These are phyloP conservation scores for Euphorbia schlechtendalii DNA, from an alignment of 441 rosid genomes.

Conservation along the genomic window DNA sequence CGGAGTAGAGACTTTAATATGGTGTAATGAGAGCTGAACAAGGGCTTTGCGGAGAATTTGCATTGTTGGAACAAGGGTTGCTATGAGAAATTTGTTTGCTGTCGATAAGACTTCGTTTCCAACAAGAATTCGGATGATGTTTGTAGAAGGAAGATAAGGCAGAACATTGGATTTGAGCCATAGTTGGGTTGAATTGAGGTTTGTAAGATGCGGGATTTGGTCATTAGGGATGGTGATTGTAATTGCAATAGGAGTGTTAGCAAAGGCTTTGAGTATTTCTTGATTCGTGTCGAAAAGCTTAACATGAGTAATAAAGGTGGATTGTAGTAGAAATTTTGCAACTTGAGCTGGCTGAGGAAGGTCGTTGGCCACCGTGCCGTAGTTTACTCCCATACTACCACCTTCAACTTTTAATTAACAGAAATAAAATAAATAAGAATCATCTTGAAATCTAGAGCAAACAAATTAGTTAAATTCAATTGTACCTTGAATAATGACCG, in stretches of 20 bases:
- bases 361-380: conserved; percentile 63
- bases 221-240: conserved; percentile 61
- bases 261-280: conserved; percentile 51
- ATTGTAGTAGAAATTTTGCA: conserved; percentile 52
- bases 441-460: too few relatives aligned
- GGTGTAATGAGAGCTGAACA: conserved; percentile 41
- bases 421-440: too few relatives aligned
- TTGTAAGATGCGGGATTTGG: conserved; percentile 56
- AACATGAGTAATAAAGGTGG: conserved; percentile 56
- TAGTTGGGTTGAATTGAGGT: conserved; percentile 41
- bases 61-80: conserved; percentile 61
- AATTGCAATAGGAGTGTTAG: conserved; percentile 49
- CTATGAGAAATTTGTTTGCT: conserved; percentile 31
- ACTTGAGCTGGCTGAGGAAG: conserved; percentile 69
- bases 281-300: conserved; percentile 59
- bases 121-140: conserved; percentile 58
- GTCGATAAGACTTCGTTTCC: conserved; percentile 78
- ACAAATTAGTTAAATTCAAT: not conserved
- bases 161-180: conserved; percentile 52
- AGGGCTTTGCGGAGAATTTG: conserved; percentile 63
- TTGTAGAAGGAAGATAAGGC: conserved; percentile 56
- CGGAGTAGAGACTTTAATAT: conserved; percentile 64
- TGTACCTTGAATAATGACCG: conserved; percentile 24
- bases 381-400: conserved; percentile 52
- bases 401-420: conserved; percentile 32